phyloP scores from a whole-genome alignment of 2,329 filamentous ascomycete genomes.

The Fusarium foetens region DNA sequence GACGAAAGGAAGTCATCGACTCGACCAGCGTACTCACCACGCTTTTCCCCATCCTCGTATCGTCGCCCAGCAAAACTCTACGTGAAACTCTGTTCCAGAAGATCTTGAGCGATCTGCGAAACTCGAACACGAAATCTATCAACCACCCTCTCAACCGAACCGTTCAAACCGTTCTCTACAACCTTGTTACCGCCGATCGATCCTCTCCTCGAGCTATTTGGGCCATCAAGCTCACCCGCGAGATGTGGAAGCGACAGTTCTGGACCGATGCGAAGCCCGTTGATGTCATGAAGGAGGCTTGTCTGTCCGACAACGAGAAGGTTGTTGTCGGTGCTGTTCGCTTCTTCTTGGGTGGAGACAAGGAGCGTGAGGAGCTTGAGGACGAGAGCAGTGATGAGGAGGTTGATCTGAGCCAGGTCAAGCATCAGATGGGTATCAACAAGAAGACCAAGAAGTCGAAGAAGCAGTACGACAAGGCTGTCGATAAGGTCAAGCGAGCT shows the following conservation, averaged over 20 bases:
- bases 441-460: conserved; percentile 94
- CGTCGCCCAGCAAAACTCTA: conserved; percentile 91
- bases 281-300: conserved; percentile 97
- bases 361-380: conserved; percentile 91
- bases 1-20: conserved; percentile 92
- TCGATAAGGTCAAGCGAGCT: conserved; percentile 81
- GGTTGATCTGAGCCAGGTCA: conserved; percentile 80
- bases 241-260: conserved; percentile 95
- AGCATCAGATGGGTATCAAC: conserved; percentile 90
- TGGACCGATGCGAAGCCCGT: conserved; percentile 96
- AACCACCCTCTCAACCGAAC: conserved; percentile 95
- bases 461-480: conserved; percentile 80
- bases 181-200: conserved; percentile 86
- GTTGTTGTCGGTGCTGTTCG: conserved; percentile 86
- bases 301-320: conserved; percentile 90
- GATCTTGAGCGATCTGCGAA: conserved; percentile 89
- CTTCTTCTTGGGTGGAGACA: conserved; percentile 96
- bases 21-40: conserved; percentile 85
- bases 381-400: conserved; percentile 88
- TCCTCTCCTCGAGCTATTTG: conserved; percentile 88
- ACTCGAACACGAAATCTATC: conserved; percentile 84
- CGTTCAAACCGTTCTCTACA: conserved; percentile 92
- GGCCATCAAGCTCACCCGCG: conserved; percentile 94
- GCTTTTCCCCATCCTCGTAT: conserved; percentile 91
- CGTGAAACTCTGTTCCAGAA: conserved; percentile 86